phyloP scores from a whole-genome alignment of 768 basidiomycete species.

The Leccinum pellstonianum region DNA sequence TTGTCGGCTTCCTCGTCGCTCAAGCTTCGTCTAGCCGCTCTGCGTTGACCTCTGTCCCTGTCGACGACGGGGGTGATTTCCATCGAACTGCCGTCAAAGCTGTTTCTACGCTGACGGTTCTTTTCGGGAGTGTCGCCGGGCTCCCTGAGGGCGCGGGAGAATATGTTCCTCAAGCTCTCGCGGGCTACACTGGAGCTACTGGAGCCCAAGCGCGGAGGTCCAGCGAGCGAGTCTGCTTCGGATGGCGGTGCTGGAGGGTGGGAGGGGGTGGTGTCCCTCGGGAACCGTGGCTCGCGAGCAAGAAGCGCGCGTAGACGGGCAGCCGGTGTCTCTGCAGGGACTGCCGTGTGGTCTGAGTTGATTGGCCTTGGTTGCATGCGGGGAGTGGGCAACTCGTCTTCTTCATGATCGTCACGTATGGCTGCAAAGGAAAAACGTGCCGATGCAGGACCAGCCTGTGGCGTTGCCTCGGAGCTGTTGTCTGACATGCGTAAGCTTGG shows the following conservation, averaged over 20 bases:
- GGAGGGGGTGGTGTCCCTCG: constrained; percentile 29
- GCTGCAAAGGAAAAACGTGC: constrained; percentile 12
- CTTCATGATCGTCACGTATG: constrained; percentile 20
- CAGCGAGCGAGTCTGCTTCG: constrained; percentile 25
- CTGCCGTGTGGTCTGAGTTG: constrained; percentile 9
- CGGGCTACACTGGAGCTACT: constrained; percentile 48
- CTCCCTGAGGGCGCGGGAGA: constrained; percentile 63
- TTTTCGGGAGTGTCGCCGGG: constrained; percentile 66
- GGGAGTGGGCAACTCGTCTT: constrained; percentile 33
- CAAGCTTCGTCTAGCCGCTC: constrained; percentile 55
- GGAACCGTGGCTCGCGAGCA: constrained; percentile 46
- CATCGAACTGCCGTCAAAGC: constrained; percentile 58
- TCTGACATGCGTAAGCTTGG: constrained; percentile 10
- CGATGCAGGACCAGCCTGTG: constrained; percentile 21
- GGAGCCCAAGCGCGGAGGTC: constrained; percentile 19
- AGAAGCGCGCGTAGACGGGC: constrained; percentile 64
- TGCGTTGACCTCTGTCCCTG: constrained; percentile 42
- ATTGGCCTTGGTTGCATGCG: constrained; percentile 26
- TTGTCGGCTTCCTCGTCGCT: constrained; percentile 70
- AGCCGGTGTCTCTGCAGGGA: constrained; percentile 48
- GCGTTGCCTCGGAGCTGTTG: constrained; percentile 18
- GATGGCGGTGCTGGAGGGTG: constrained; percentile 27
- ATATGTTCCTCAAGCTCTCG: constrained; percentile 61
- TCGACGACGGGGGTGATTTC: constrained; percentile 50
- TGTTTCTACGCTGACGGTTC: constrained; percentile 49